Evolutionary conservation across 352 stramenopile genomes (phyloP).

Genomic region (Phytopythium ostracodes): DNA sequence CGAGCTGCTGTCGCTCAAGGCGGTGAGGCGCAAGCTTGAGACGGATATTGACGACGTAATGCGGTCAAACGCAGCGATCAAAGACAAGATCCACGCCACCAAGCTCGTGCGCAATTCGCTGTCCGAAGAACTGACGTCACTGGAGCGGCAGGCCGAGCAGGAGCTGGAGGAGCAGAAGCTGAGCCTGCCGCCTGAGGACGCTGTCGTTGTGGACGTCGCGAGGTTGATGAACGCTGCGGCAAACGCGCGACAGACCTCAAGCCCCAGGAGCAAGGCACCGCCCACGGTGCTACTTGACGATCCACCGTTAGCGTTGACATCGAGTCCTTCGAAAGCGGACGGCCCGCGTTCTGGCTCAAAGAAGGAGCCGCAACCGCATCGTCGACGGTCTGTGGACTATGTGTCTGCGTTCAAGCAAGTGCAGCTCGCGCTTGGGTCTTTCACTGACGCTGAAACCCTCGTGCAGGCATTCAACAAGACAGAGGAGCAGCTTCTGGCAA

Average conservation of each 20-base stretch:
- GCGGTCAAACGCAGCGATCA: slow-evolving; percentile 29
- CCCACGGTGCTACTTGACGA: not conserved
- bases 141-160: slow-evolving; percentile 52
- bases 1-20: slow-evolving; percentile 53
- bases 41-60: slow-evolving; percentile 51
- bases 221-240: slow-evolving; percentile 44
- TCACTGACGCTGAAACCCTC: not conserved
- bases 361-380: not conserved
- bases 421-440: not conserved
- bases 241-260: not conserved
- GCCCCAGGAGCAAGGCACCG: not conserved
- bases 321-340: not conserved
- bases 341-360: not conserved
- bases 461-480: slow-evolving; percentile 22
- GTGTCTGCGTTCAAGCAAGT: not conserved
- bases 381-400: not conserved
- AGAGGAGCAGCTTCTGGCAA: slow-evolving; percentile 61
- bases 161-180: slow-evolving; percentile 48
- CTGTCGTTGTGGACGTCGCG: slow-evolving; percentile 54
- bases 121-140: slow-evolving; percentile 46
- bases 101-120: slow-evolving; percentile 47
- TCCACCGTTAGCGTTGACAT: no score
- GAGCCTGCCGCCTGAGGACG: slow-evolving; percentile 58
- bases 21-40: slow-evolving; percentile 55
- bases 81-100: slow-evolving; percentile 41